Evolutionary conservation across 2,329 filamentous ascomycete genomes (phyloP).

Genomic region (Pyrenochaeta sp.): DNA sequence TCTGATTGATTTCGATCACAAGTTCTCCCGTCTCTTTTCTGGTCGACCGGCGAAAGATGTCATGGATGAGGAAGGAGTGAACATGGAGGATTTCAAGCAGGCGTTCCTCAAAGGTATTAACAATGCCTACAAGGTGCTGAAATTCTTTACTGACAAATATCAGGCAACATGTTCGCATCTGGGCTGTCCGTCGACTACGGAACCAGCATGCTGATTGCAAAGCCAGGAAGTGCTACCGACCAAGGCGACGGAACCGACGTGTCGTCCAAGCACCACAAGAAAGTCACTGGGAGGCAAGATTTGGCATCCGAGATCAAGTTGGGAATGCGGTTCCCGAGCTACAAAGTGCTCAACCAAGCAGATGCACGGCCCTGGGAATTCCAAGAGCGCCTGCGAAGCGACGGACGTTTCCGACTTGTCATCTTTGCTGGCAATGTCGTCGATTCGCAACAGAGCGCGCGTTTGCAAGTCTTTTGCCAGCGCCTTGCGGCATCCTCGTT

Average conservation of each 20-base stretch:
- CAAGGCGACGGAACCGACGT: constrained; percentile 60
- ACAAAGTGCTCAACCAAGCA: constrained; percentile 67
- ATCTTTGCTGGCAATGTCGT: constrained; percentile 69
- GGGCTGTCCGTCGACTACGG: constrained; percentile 67
- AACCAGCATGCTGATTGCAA: constrained; percentile 62
- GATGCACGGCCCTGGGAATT: constrained; percentile 66
- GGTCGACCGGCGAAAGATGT: constrained; percentile 63
- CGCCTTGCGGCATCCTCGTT: constrained; percentile 51
- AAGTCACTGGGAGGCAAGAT: constrained; percentile 46
- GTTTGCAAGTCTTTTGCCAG: constrained; percentile 58
- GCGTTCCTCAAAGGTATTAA: constrained; percentile 63
- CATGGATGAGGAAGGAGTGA: constrained; percentile 67
- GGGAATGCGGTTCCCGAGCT: constrained; percentile 66
- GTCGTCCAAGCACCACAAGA: constrained; percentile 19
- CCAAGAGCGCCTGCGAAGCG: constrained; percentile 62
- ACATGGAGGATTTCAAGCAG: constrained; percentile 68
- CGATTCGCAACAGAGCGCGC: constrained; percentile 50
- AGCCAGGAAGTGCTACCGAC: constrained; percentile 53
- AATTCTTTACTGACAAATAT: background rate
- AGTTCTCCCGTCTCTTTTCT: constrained; percentile 57
- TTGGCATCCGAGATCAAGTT: constrained; percentile 57
- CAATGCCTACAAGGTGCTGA: no score
- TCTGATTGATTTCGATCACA: constrained; percentile 65
- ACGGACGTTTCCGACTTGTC: constrained; percentile 66
- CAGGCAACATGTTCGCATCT: constrained; percentile 65